phyloP scores from a whole-genome alignment of 1,139 yeast species.

The Blastobotrys indianensis region DNA sequence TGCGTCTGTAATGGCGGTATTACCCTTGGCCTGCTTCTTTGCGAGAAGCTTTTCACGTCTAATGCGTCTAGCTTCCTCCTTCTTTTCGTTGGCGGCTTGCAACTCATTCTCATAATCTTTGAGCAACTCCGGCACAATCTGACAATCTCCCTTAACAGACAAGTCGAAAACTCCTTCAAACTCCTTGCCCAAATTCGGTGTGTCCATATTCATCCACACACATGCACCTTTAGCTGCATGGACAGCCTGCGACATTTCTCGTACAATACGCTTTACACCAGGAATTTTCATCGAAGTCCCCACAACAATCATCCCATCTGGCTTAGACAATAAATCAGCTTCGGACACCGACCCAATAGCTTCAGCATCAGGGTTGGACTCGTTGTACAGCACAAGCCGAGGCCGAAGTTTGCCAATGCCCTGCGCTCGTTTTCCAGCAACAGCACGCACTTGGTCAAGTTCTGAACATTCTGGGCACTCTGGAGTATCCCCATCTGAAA shows the following conservation, averaged over 20 bases:
- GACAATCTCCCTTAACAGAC: conserved; percentile 57
- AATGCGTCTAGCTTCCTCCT: conserved; percentile 17
- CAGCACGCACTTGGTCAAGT: conserved; percentile 42
- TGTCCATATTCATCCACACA: conserved; percentile 52
- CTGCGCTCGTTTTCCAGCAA: conserved; percentile 66
- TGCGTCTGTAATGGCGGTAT: conserved; percentile 9
- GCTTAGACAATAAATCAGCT: conserved; percentile 51
- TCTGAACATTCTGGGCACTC: conserved; percentile 55
- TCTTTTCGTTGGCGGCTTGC: conserved; percentile 10
- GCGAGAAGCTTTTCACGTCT: conserved; percentile 7
- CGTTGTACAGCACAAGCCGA: conserved; percentile 78
- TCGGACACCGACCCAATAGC: conserved; percentile 68
- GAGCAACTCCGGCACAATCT: conserved; percentile 39
- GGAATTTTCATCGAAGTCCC: conserved; percentile 87
- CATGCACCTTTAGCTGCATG: conserved; percentile 54
- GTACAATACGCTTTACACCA: conserved; percentile 72
- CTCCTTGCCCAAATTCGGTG: conserved; percentile 45
- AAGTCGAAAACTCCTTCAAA: conserved; percentile 50
- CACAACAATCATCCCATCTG: conserved; percentile 69
- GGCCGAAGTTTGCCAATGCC: conserved; percentile 78
- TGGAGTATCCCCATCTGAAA: conserved; percentile 38
- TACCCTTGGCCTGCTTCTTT: conserved; percentile 7
- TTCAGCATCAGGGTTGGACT: conserved; percentile 83
- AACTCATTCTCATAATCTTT: conserved; percentile 29
- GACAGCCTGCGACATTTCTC: conserved; percentile 60